Percentiles rank a stretch among this genome's conserved stretches.
Evolutionary conservation across 2,329 filamentous ascomycete species (phyloP).

Genomic region (Thyridium curvatum): DNA sequence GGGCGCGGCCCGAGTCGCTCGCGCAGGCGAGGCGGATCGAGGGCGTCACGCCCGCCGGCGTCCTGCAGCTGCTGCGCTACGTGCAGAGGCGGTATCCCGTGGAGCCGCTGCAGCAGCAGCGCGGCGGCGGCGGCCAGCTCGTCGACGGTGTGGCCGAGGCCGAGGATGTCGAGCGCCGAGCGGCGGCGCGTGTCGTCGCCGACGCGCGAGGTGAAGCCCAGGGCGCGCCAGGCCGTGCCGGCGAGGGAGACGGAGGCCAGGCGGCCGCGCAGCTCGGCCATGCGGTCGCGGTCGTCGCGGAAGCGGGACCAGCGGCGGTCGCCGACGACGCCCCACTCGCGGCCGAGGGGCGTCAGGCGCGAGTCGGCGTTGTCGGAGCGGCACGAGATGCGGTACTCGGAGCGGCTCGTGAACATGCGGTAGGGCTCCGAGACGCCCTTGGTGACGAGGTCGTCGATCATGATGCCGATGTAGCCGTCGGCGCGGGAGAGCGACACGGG

Average conservation of each 20-base stretch:
- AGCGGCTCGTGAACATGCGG: constrained; percentile 94
- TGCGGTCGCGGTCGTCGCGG: constrained; percentile 57
- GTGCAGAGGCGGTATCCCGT: constrained; percentile 36
- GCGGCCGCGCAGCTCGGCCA: constrained; percentile 56
- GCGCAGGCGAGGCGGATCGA: constrained; percentile 86
- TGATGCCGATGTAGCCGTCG: constrained; percentile 95
- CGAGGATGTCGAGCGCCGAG: constrained; percentile 73
- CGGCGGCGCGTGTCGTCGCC: constrained; percentile 38
- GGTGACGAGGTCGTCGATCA: constrained; percentile 96
- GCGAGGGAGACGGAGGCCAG: constrained; percentile 31
- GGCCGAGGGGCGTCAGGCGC: constrained; percentile 74
- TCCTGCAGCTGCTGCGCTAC: constrained; percentile 54
- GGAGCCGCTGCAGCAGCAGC: neutral
- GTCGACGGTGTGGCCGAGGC: constrained; percentile 36
- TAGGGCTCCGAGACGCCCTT: constrained; percentile 97
- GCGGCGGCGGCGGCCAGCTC: constrained; percentile 37
- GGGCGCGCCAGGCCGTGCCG: constrained; percentile 6
- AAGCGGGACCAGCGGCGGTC: constrained; percentile 72
- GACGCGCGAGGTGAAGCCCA: no score
- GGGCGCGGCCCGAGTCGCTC: constrained; percentile 73
- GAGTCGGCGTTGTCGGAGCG: constrained; percentile 92
- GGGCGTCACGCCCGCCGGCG: constrained; percentile 61
- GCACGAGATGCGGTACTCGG: constrained; percentile 89
- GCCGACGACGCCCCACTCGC: constrained; percentile 69
- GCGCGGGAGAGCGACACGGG: constrained; percentile 68